Base-by-base conservation (phyloP, 2,329 filamentous ascomycete species). In the Decorospora gaudefroyi region DNA sequence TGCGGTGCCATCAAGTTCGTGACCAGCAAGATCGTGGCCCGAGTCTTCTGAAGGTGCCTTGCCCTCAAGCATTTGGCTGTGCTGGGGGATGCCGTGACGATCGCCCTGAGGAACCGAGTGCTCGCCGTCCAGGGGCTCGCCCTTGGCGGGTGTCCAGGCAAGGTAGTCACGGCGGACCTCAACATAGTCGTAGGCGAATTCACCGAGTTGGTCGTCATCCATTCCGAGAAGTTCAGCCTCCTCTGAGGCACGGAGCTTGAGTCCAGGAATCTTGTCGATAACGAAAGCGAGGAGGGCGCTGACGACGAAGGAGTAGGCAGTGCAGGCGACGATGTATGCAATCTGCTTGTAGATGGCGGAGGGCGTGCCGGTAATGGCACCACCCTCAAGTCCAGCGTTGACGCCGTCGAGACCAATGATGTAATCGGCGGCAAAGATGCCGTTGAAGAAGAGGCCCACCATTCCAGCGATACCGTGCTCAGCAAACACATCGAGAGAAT, bases 131-230 rank as follows among this genome's bases (percentile, higher is more conserved):
- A 78, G 76, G 17, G 83, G 85, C 57, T 87, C 83, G 49, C 76
- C 78, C 64, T 85, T 85, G 22, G 86, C 83, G 1, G 88, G 88
- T 19, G 87, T 91, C 88, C 88, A 93, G 46, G 88, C 88, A 26
- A 93, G 82, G 77, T 91, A 93, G 73, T 93, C 88, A 63, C 88
- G 84, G 65, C 88, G 86, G 46, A 92, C 87, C 78, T 93, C 88
- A 55, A 93, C 88, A 70, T 92, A 93, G 70, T 93, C 88, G 76
- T 92, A 92, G 9, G 88, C 88, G 67, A 92, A 93, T 73, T 93
- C 88, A 72, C 88, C 88, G 59, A 92, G 87, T 74, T 93, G 88
- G 73, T 92, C 88, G 67, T 92, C 88, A 64, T 93, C 88, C 87
- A 92, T 91, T 57, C 88, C 88, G 43, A 92, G 82, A 9, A 92